A percentile compares a stretch with the other conserved stretches of the same genome.
Evolutionary conservation across 306 rosid species (phyloP).

Genomic region (Abrus precatorius): DNA sequence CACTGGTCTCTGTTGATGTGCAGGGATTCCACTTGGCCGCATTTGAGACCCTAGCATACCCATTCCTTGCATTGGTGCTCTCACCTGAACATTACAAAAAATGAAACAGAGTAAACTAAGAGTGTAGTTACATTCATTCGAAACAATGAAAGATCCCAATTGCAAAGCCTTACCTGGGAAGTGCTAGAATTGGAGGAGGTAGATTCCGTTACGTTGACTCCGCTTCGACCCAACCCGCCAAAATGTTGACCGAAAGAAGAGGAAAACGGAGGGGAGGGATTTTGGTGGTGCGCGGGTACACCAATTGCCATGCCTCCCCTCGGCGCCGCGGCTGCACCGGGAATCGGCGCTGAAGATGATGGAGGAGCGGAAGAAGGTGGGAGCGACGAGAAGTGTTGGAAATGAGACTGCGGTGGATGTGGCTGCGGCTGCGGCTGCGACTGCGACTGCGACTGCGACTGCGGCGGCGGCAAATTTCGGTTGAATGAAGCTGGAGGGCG

Average conservation of each 20-base stretch:
- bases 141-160: background rate
- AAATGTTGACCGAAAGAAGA: constrained; percentile 84
- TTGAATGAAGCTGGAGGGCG: constrained; percentile 68
- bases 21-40: constrained; percentile 70
- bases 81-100: constrained; percentile 60
- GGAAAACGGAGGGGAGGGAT: constrained; percentile 69
- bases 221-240: constrained; percentile 78
- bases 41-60: constrained; percentile 92
- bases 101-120: constrained; percentile 21
- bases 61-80: constrained; percentile 76
- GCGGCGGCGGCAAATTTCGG: constrained; percentile 52
- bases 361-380: constrained; percentile 57
- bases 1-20: constrained; percentile 77
- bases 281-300: constrained; percentile 80
- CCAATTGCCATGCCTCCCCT: constrained; percentile 85
- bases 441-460: constrained; percentile 36
- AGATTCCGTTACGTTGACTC: constrained; percentile 60
- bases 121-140: constrained; percentile 12
- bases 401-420: constrained; percentile 54
- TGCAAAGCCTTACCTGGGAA: constrained; percentile 62
- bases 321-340: constrained; percentile 53
- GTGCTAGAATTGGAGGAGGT: constrained; percentile 61
- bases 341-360: constrained; percentile 53
- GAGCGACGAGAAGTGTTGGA: constrained; percentile 60
- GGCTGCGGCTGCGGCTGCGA: constrained; percentile 46